These are phyloP conservation scores for Periconia sp. DNA, from an alignment of 2,329 filamentous ascomycete species.

Conservation along the genomic window DNA sequence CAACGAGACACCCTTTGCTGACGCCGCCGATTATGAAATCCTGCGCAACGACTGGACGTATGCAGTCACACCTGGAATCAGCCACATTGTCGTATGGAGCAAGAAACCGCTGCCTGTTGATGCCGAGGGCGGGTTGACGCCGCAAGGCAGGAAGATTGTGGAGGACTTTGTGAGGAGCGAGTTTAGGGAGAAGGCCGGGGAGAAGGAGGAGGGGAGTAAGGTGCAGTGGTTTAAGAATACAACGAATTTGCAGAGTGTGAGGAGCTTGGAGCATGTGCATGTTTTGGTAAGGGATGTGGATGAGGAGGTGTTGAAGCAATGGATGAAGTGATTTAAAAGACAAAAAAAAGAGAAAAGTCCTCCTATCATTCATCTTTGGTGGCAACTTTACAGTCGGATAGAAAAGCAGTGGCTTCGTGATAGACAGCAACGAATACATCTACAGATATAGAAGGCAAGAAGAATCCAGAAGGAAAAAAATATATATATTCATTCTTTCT, in stretches of 20 bases:
- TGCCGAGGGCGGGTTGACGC: constrained; percentile 37
- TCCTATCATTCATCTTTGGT: too few species aligned
- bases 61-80: constrained; percentile 60
- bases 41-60: constrained; percentile 70
- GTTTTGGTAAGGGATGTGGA: constrained; percentile 73
- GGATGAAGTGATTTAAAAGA: constrained; percentile 36
- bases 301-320: constrained; percentile 51
- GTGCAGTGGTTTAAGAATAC: constrained; percentile 72
- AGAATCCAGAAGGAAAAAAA: too few species aligned
- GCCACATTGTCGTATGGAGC: constrained; percentile 63
- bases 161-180: constrained; percentile 43
- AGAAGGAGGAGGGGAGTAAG: constrained; percentile 49
- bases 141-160: constrained; percentile 33
- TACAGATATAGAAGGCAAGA: too few species aligned
- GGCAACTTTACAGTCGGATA: too few species aligned
- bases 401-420: too few species aligned
- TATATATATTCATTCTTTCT: constrained; percentile 9
- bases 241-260: constrained; percentile 65
- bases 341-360: too few species aligned
- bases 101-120: constrained; percentile 44
- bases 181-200: constrained; percentile 53
- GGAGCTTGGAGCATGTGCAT: constrained; percentile 76
- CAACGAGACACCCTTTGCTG: constrained; percentile 60
- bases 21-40: constrained; percentile 61
- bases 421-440: too few species aligned